These are phyloP conservation scores for Ceratocystis colombiana DNA, from an alignment of 2,329 filamentous ascomycete species.

Conservation along the genomic window DNA sequence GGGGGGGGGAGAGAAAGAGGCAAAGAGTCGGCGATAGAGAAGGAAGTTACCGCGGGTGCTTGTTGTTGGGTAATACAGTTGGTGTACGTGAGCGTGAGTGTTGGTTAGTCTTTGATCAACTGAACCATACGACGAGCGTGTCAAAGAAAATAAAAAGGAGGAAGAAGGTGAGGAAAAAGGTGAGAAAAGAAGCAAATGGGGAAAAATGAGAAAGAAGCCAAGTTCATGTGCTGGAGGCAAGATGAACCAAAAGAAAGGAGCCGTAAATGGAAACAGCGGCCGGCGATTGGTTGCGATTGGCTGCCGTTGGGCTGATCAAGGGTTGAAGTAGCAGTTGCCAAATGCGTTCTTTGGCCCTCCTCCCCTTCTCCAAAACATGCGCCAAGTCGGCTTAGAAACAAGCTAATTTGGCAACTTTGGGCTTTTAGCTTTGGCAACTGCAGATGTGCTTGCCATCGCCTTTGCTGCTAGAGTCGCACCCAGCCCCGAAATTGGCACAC, in stretches of 20 bases:
- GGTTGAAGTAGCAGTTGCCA: slow-evolving; percentile 5
- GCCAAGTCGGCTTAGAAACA: background rate
- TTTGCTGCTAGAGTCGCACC: background rate
- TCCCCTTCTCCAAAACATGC: background rate
- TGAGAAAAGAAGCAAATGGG: no score
- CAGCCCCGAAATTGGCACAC: slow-evolving; percentile 3
- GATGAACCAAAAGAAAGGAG: background rate
- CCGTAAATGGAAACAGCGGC: background rate
- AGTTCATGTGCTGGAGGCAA: background rate
- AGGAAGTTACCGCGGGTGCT: background rate
- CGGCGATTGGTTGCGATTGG: slow-evolving; percentile 3
- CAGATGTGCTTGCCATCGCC: background rate
- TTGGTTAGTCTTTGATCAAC: background rate
- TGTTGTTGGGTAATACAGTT: background rate
- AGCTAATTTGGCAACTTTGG: slow-evolving; percentile 13
- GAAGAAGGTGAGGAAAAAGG: no score
- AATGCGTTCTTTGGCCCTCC: background rate
- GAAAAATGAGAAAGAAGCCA: background rate
- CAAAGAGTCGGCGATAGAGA: background rate
- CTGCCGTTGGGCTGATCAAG: slow-evolving; percentile 8
- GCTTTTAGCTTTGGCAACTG: background rate
- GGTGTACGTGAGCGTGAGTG: background rate
- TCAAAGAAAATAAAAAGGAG: no score
- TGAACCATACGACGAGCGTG: no score
- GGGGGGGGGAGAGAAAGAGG: background rate